Percentiles rank a stretch among this genome's conserved stretches.
Conservation (phyloP, 1,139 yeast species). For the Protomyces gravidus region DNA sequence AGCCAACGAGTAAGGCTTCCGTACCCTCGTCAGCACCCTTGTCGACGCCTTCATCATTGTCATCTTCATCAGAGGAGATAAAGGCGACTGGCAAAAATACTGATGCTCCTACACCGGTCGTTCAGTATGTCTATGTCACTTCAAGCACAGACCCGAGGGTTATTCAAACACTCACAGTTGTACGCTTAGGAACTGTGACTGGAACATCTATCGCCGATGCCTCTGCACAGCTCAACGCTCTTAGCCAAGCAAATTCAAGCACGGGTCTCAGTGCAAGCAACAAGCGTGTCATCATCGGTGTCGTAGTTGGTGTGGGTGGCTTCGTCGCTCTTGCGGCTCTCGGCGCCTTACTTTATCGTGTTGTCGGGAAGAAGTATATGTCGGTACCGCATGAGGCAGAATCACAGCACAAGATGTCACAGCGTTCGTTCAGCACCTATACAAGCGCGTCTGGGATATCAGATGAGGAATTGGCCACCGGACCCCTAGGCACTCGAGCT, state of each 20-base stretch:
- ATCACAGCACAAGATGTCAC: background rate
- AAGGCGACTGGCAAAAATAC: background rate
- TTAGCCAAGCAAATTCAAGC: constrained; percentile 10
- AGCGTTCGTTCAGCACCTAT: background rate
- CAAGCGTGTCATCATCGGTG: constrained; percentile 21
- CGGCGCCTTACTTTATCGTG: constrained; percentile 7
- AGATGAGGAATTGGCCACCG: background rate
- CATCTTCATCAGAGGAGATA: background rate
- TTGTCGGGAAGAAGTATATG: constrained; percentile 5
- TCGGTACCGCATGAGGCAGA: background rate
- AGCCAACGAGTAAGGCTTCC: too few species aligned
- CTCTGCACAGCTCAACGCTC: constrained; percentile 22
- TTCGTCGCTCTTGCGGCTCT: constrained; percentile 14
- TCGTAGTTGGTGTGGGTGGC: constrained; percentile 22
- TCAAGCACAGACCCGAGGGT: background rate
- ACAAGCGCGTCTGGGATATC: background rate
- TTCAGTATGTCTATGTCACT: background rate
- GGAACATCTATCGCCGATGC: constrained; percentile 19
- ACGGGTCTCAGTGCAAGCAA: constrained; percentile 14
- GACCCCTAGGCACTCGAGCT: background rate
- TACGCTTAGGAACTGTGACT: constrained; percentile 11
- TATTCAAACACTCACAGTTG: constrained; percentile 2
- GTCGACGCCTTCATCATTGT: background rate
- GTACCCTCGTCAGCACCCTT: background rate
- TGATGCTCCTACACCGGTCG: background rate